Evolutionary conservation across 768 basidiomycete species (phyloP).

Genomic region (Hysterangium stoloniferum): DNA sequence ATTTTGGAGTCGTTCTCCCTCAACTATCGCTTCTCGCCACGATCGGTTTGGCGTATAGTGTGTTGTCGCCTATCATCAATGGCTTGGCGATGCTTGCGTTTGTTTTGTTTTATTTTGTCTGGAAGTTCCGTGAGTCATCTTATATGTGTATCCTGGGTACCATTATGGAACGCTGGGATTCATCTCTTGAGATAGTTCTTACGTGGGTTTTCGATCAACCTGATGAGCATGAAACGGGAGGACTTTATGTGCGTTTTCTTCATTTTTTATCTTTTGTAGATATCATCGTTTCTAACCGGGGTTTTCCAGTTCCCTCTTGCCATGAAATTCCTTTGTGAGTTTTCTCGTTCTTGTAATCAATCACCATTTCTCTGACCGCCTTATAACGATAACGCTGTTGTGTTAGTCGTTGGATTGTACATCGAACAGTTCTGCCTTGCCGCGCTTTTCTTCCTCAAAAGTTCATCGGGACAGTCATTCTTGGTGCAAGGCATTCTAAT

Average conservation of each 20-base stretch:
- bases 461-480: conserved; percentile 28
- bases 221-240: conserved; percentile 39
- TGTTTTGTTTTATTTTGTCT: conserved; percentile 49
- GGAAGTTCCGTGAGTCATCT: conserved; percentile 43
- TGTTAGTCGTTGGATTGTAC: conserved; percentile 62
- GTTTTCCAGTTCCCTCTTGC: conserved; percentile 31
- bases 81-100: conserved; percentile 55
- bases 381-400: conserved; percentile 32
- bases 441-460: conserved; percentile 60
- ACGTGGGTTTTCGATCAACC: conserved; percentile 47
- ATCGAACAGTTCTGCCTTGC: conserved; percentile 60
- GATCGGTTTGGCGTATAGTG: conserved; percentile 48
- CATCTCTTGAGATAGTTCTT: conserved; percentile 28
- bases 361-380: conserved; percentile 23
- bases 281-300: no score
- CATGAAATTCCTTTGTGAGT: conserved; percentile 41
- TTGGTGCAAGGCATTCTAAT: conserved; percentile 43
- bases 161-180: background rate
- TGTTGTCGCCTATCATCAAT: conserved; percentile 61
- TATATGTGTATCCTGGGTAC: background rate
- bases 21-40: conserved; percentile 45
- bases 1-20: conserved; percentile 44
- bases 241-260: conserved; percentile 15
- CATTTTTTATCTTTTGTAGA: conserved; percentile 25
- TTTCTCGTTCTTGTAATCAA: conserved; percentile 5